Percentiles rank a stretch among this genome's conserved stretches.
Evolutionary conservation across 192 early-diverging fungal genomes (phyloP).

Genomic region (Coemansia sp.): DNA sequence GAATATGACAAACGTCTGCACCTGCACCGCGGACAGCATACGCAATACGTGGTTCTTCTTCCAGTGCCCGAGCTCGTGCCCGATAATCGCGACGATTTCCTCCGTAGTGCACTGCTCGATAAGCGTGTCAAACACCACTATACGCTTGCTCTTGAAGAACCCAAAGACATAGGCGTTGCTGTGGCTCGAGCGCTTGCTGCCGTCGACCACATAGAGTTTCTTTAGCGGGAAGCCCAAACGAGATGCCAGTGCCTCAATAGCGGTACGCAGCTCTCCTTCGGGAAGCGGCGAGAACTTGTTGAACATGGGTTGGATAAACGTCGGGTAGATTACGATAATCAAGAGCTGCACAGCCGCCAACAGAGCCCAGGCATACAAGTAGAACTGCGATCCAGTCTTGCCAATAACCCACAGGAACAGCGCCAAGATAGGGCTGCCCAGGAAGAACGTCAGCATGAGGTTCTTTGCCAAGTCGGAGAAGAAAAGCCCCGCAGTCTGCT

Average conservation of each 20-base stretch:
- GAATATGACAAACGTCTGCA: conserved; percentile 76
- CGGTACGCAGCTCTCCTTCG: conserved; percentile 75
- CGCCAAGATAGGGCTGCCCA: conserved; percentile 80
- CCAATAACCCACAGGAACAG: conserved; percentile 83
- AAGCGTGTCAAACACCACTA: conserved; percentile 94
- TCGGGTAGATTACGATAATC: conserved; percentile 85
- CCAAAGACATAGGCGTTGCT: conserved; percentile 98
- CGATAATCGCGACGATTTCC: conserved; percentile 92
- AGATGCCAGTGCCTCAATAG: conserved; percentile 81
- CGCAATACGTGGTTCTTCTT: conserved; percentile 79
- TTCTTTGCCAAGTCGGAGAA: conserved; percentile 80
- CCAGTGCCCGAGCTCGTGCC: conserved; percentile 98
- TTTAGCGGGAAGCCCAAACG: conserved; percentile 88
- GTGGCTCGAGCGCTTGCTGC: conserved; percentile 87
- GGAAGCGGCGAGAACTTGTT: conserved; percentile 91
- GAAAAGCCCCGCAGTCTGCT: conserved; percentile 81
- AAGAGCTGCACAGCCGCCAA: conserved; percentile 77
- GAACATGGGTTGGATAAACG: conserved; percentile 97
- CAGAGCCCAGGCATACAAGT: conserved; percentile 90
- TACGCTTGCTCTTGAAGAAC: conserved; percentile 95
- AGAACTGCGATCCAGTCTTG: conserved; percentile 82
- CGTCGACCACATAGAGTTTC: conserved; percentile 96
- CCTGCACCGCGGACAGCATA: conserved; percentile 71
- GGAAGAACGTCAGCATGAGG: conserved; percentile 64
- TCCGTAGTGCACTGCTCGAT: conserved; percentile 80